Percentiles rank a stretch among this genome's conserved stretches.
phyloP scores from a whole-genome alignment of 2,329 filamentous ascomycete genomes.

The Chaetomium olivaceum region DNA sequence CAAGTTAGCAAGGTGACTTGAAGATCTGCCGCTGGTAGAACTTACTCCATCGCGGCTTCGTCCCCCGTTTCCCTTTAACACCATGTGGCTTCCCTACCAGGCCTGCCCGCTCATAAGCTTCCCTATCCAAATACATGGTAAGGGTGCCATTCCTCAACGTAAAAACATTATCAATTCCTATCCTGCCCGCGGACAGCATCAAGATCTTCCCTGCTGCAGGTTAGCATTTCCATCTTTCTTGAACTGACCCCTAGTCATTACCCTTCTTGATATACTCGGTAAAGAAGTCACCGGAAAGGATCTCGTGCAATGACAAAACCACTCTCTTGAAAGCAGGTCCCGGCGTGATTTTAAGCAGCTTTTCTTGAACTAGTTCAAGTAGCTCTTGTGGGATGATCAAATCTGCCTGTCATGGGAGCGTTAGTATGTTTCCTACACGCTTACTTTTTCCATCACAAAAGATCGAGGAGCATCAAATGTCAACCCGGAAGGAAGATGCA shows the following conservation, averaged over 20 bases:
- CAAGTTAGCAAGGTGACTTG: constrained; percentile 33
- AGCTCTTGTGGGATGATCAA: constrained; percentile 69
- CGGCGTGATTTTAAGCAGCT: constrained; percentile 45
- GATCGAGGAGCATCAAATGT: background rate
- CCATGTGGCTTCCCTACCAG: constrained; percentile 70
- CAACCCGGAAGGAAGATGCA: background rate
- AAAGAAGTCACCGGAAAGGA: constrained; percentile 77
- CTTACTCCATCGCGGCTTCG: constrained; percentile 74
- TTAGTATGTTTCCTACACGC: background rate
- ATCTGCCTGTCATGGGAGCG: constrained; percentile 54
- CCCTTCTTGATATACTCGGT: constrained; percentile 81
- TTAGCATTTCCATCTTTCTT: background rate
- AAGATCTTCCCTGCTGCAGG: constrained; percentile 64
- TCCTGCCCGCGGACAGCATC: constrained; percentile 79
- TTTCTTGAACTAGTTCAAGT: constrained; percentile 55
- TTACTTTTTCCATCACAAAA: background rate
- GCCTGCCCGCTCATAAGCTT: constrained; percentile 80
- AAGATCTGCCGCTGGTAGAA: background rate
- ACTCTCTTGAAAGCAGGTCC: constrained; percentile 64
- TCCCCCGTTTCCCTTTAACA: constrained; percentile 56
- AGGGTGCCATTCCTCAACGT: constrained; percentile 69
- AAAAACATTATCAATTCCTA: constrained; percentile 71
- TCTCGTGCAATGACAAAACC: constrained; percentile 68
- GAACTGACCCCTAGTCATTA: constrained; percentile 37
- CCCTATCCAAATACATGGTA: constrained; percentile 74